These are phyloP conservation scores for Citrus mangshanensis DNA, from an alignment of 345 rosid species.

Conservation along the genomic window DNA sequence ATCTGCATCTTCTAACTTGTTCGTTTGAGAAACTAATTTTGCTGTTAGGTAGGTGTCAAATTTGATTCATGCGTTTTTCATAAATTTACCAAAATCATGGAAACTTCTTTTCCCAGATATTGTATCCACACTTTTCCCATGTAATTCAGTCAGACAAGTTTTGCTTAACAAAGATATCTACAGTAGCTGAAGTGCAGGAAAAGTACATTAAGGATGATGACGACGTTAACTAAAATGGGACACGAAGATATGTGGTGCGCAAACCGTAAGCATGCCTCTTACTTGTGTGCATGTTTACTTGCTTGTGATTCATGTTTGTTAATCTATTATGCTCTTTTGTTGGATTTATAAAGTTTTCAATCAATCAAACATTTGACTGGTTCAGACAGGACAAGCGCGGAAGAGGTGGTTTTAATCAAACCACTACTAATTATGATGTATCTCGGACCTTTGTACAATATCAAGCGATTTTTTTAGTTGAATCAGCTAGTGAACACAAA, in stretches of 20 bases:
- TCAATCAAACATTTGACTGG: neutral
- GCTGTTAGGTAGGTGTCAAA: neutral
- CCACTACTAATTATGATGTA: too few relatives aligned
- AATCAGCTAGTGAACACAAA: too few relatives aligned
- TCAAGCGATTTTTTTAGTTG: too few relatives aligned
- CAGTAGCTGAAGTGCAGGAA: constrained; percentile 69
- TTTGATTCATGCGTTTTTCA: neutral
- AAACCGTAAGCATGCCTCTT: neutral
- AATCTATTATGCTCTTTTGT: neutral
- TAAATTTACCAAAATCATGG: neutral
- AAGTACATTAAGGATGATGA: constrained; percentile 63
- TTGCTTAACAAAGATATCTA: constrained; percentile 46
- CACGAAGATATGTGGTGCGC: neutral
- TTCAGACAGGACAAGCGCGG: too few relatives aligned
- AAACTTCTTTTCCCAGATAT: neutral
- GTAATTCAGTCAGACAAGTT: neutral
- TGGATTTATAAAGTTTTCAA: neutral
- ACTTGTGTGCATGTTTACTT: neutral
- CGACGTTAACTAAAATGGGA: neutral
- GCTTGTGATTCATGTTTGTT: neutral
- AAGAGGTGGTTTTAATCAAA: too few relatives aligned
- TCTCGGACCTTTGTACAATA: too few relatives aligned
- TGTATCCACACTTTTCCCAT: neutral
- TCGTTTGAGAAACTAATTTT: neutral
- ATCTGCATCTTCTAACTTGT: neutral